Percentiles rank a stretch among this genome's conserved stretches.
phyloP scores from a whole-genome alignment of 192 early-diverging fungal genomes.

The Linnemannia exigua region DNA sequence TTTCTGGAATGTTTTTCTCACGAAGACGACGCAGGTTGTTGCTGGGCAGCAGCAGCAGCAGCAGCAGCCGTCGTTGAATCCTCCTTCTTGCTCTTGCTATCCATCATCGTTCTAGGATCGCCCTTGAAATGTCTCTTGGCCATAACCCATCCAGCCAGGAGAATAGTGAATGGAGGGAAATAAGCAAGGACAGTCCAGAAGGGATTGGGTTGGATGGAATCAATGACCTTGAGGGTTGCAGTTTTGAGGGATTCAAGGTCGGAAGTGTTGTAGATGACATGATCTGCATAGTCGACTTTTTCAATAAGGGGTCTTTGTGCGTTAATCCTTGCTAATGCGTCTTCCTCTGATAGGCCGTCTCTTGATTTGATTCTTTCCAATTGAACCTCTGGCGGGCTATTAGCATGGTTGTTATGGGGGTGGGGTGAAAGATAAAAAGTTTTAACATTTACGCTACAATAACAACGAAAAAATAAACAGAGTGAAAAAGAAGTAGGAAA shows the following conservation, averaged over 20 bases:
- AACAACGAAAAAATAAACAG: not conserved
- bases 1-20: not conserved
- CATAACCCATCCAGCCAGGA: constrained; percentile 34
- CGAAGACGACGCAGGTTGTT: not conserved
- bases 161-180: constrained; percentile 36
- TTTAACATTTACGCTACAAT: not conserved
- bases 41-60: too few species aligned
- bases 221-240: constrained; percentile 56
- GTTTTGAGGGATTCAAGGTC: constrained; percentile 66
- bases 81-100: constrained; percentile 4
- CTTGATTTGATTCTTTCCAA: constrained; percentile 79
- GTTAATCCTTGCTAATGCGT: constrained; percentile 78
- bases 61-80: not conserved
- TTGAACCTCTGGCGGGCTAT: constrained; percentile 81
- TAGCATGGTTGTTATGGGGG: too few species aligned
- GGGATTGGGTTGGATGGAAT: constrained; percentile 35
- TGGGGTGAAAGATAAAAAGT: not conserved
- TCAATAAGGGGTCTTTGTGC: constrained; percentile 88
- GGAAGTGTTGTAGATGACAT: constrained; percentile 90
- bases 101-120: constrained; percentile 41
- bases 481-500: constrained; percentile 2
- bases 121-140: constrained; percentile 47
- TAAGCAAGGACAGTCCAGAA: constrained; percentile 47
- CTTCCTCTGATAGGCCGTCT: constrained; percentile 75
- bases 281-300: constrained; percentile 82